Evolutionary conservation across 257 asterid species (phyloP), one percentile per base, ranked within the genome.

Genomic region (Solanum appendiculatum): DNA sequence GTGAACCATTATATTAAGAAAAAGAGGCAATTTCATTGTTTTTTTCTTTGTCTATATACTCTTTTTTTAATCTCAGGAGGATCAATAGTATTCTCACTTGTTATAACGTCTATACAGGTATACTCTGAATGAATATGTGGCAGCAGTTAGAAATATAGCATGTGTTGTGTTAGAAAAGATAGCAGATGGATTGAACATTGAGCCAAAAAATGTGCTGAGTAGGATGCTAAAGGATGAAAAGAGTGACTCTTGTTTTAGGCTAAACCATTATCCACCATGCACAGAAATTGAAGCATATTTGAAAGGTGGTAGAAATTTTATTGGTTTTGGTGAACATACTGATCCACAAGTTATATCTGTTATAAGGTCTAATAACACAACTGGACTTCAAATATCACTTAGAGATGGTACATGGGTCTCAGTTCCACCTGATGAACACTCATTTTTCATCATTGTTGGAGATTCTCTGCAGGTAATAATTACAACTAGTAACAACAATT

Each of bases 271-370:
- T 46, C 89, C 86, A 9, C 89, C 87, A 54, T 69, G 86, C 69
- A 75, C 87, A 82, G 87, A 88, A 63, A 72, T 88, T 84, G 82
- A 70, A 74, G 82, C 82, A 56, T 58, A 58, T 58, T 82, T 56
- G 86, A 83, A 33, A 25, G 84, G 63, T 39, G 82, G 80, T 7
- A 39, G 75, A 21, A 82, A 81, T 70, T 40, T 88, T 70, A 44
- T 88, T 39, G 90, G 90, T 33, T 88, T 88, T 88, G 90, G 90
- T 77, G 90, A 88, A 42, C 90, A 88, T 29, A 88, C 90, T n/a
- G 90, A 88, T 74, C 88, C 88, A 84, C 89, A 87, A 58, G 60
- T 87, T 1, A 73, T 87, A 73, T 87, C 89, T 56, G 80, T 87
- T 40, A 11, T 77, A 25, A 85, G 90, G 54, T 88, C 90, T 5